Percentiles rank a stretch among this genome's conserved stretches.
Conservation (phyloP, 176 grass and related monocot species). For the Musa schizocarpa region DNA sequence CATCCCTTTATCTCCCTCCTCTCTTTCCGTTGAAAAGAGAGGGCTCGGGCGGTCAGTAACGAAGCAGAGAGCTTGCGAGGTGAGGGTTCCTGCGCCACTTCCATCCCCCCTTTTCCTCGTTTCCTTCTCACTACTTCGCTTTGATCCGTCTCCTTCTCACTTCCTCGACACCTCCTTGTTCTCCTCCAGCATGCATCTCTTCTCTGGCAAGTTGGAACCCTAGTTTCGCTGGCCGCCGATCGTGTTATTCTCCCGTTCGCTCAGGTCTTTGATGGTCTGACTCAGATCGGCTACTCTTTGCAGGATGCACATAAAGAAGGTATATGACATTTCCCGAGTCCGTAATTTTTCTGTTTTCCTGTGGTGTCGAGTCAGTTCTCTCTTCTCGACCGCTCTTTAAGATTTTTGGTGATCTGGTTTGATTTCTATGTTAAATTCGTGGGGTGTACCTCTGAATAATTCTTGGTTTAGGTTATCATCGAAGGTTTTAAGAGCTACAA, state of each 20-base stretch:
- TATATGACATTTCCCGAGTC: conserved; percentile 5
- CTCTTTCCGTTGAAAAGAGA: neutral
- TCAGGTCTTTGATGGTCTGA: neutral
- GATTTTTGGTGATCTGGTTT: neutral
- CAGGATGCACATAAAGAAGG: conserved; percentile 91
- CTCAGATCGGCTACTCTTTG: neutral
- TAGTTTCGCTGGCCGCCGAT: neutral
- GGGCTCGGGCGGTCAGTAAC: neutral
- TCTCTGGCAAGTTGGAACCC: neutral
- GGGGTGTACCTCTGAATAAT: neutral
- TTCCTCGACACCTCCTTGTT: neutral
- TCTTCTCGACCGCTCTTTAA: neutral
- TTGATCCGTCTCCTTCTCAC: neutral
- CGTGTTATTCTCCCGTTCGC: neutral
- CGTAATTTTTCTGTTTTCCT: neutral
- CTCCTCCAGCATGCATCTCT: neutral
- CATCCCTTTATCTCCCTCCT: neutral
- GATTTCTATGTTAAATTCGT: neutral
- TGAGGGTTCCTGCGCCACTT: neutral
- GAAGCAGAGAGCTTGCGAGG: neutral
- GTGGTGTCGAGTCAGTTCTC: neutral
- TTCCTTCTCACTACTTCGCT: neutral
- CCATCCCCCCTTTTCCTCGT: neutral
- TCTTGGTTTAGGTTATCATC: conserved; percentile 60
- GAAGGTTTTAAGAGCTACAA: conserved; percentile 98